A percentile compares a stretch with the other conserved stretches of the same genome.
These are phyloP conservation scores for Priceomyces carsonii DNA, from an alignment of 805 yeast genomes.

Conservation along the genomic window DNA sequence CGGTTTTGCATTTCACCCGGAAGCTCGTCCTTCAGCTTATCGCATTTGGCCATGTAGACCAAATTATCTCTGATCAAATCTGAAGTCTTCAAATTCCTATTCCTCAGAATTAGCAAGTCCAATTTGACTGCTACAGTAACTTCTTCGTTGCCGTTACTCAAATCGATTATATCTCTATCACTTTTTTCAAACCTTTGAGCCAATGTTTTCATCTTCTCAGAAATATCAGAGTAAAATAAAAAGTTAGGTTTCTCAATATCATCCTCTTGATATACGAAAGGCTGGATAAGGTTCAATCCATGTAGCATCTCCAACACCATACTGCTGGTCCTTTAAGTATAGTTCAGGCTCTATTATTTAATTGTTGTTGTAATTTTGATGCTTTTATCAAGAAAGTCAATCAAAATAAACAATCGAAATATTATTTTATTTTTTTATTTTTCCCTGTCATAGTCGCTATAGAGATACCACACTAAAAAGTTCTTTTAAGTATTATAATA, in stretches of 20 bases:
- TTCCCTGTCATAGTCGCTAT: too few relatives aligned
- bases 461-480: too few relatives aligned
- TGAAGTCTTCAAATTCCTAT: constrained; percentile 27
- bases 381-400: constrained; percentile 1
- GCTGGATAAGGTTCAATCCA: constrained; percentile 5
- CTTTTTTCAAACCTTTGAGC: constrained; percentile 3
- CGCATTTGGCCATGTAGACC: constrained; percentile 29
- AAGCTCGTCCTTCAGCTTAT: neutral
- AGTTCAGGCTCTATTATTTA: neutral
- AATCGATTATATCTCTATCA: constrained; percentile 8
- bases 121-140: constrained; percentile 34
- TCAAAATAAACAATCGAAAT: constrained; percentile 4
- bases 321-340: neutral
- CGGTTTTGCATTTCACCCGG: too few relatives aligned
- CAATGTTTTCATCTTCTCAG: constrained; percentile 17
- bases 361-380: constrained; percentile 4
- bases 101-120: constrained; percentile 34
- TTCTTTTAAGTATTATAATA: too few relatives aligned
- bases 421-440: too few relatives aligned
- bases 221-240: constrained; percentile 38
- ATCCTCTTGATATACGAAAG: constrained; percentile 7
- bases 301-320: constrained; percentile 2
- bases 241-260: constrained; percentile 40
- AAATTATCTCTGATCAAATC: constrained; percentile 34
- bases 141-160: constrained; percentile 10